A percentile compares a stretch with the other conserved stretches of the same genome.
These are phyloP conservation scores for Micromonas pusilla DNA, from an alignment of 139 green algal species.

Conservation along the genomic window DNA sequence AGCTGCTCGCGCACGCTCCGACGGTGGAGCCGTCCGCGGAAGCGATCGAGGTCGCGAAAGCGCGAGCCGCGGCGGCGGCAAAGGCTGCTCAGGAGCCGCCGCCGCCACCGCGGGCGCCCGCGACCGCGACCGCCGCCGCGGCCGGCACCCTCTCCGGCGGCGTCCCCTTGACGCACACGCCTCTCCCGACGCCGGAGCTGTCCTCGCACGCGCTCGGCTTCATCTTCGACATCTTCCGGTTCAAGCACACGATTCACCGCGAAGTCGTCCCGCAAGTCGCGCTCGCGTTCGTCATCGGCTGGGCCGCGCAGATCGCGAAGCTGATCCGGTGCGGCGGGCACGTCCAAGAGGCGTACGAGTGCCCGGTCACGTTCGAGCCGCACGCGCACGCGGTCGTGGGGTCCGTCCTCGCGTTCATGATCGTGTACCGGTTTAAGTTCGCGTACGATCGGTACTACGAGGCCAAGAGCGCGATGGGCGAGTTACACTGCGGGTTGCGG, in stretches of 20 bases:
- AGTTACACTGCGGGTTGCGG: background rate
- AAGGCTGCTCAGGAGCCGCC: background rate
- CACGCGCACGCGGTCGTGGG: conserved; percentile 18
- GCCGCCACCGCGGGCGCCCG: background rate
- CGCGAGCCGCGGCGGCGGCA: too few relatives aligned
- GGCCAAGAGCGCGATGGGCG: conserved; percentile 14
- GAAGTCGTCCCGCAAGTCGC: conserved; percentile 7
- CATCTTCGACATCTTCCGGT: conserved; percentile 20
- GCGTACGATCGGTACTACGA: conserved; percentile 28
- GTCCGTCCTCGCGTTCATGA: conserved; percentile 20
- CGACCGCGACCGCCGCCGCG: background rate
- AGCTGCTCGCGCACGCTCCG: background rate
- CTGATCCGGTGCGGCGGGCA: background rate
- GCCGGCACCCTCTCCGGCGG: background rate
- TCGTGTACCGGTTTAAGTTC: conserved; percentile 24
- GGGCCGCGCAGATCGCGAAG: conserved; percentile 21
- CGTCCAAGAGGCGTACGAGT: conserved; percentile 10
- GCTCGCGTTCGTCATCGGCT: conserved; percentile 1
- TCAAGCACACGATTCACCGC: conserved; percentile 11
- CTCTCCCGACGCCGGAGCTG: background rate
- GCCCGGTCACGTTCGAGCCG: conserved; percentile 1
- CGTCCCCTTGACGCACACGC: background rate
- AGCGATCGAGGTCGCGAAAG: too few relatives aligned
- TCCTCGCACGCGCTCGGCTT: background rate
- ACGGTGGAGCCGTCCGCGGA: background rate